Evolutionary conservation across 495 filamentous ascomycete genomes (phyloP), one percentile per base, ranked within the genome.

Genomic region (Apodospora peruviana): DNA sequence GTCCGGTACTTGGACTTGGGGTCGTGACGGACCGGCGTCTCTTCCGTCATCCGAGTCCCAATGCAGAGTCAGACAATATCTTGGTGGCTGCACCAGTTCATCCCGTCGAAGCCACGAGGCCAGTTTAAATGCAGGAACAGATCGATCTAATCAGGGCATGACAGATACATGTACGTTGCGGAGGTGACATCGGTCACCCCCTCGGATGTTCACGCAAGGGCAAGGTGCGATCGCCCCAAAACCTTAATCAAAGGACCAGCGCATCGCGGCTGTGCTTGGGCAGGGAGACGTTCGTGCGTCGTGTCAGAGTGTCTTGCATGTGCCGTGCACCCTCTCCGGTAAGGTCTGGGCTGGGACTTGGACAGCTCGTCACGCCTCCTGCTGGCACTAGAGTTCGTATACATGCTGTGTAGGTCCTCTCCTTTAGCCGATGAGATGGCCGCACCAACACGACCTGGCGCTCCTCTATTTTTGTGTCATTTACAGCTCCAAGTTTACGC

Each of bases 211-310:
- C 27, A 7, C 37, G 5, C 37, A 9, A 40, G 17, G 37, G 27
- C 27, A 32, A 32, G 27, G 27, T 39, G 40, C 34, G 38, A 47
- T 48, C 41, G 38, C 32, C 48, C 40, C 36, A 40, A 50, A 57
- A 58, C 43, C 51, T 60, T 55, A 50, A 50, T 43, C 48, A 11
- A 20, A 22, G n/a, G 5, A 20, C 17, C 37, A 35, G 38, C 39
- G 45, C 35, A 9, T 35, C 27, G 19, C 19, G 25, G 16, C 5
- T 9, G 7, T 2, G 21, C 17, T 39, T 43, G 32, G 47, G 50
- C 47, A 58, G 48, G 36, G 16, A 16, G 42, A 32, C 45, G 52
- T 46, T 48, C 27, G 27, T 7, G 27, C 7, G 27, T 14, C 27
- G 27, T 32, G 27, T 7, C 27, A n/a, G n/a, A n/a, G 37, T 54